Percentiles rank a stretch among this genome's conserved stretches.
Conservation (phyloP, 2,329 filamentous ascomycete species). For the Bimuria novae-zelandiae region DNA sequence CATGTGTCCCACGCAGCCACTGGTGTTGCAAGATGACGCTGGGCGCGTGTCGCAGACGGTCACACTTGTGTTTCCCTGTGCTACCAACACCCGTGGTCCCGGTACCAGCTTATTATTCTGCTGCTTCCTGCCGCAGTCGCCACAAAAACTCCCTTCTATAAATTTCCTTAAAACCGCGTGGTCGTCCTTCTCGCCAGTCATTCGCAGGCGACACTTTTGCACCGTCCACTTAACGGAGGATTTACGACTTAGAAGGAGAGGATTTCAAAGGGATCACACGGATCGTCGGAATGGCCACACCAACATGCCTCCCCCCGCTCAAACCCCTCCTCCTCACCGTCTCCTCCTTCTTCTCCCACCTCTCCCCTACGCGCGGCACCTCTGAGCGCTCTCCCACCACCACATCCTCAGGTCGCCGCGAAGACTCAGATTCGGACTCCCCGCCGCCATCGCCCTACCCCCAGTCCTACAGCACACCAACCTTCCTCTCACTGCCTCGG, state of each 20-base stretch:
- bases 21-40: slow-evolving; percentile 7
- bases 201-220: too few relatives aligned
- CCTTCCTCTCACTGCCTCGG: slow-evolving; percentile 7
- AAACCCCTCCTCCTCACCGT: slow-evolving; percentile 10
- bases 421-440: too few relatives aligned
- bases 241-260: neutral
- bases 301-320: slow-evolving; percentile 17
- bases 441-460: slow-evolving; percentile 4
- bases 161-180: too few relatives aligned
- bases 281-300: slow-evolving; percentile 9
- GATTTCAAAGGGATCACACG: slow-evolving; percentile 16
- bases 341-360: neutral
- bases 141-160: neutral
- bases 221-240: neutral
- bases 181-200: too few relatives aligned
- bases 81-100: neutral
- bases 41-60: slow-evolving; percentile 14
- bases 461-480: slow-evolving; percentile 7
- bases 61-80: slow-evolving; percentile 14
- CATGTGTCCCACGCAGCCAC: too few relatives aligned
- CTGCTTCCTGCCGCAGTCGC: neutral
- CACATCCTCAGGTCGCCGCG: neutral
- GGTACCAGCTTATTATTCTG: slow-evolving; percentile 7
- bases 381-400: neutral
- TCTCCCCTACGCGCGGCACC: slow-evolving; percentile 2